A percentile compares a stretch with the other conserved stretches of the same genome.
Conservation (phyloP, 108 stramenopile species). For the Conticribra weissflogii region DNA sequence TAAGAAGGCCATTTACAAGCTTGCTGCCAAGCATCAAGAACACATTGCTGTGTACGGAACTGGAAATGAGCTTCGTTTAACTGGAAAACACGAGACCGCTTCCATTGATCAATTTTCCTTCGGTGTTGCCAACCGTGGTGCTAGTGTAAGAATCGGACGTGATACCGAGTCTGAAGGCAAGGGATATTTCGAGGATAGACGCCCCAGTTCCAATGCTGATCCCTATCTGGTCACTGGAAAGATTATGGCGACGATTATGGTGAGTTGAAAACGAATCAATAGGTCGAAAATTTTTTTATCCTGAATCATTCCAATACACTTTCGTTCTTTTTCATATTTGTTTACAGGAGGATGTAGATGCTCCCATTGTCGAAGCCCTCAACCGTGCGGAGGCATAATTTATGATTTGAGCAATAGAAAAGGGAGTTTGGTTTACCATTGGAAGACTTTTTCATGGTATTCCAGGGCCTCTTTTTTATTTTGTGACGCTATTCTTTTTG, state of each 20-base stretch:
- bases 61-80: slow-evolving; percentile 96
- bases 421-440: neutral
- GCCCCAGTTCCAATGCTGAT: slow-evolving; percentile 97
- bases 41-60: slow-evolving; percentile 98
- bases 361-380: slow-evolving; percentile 24
- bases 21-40: slow-evolving; percentile 92
- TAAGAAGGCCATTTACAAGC: slow-evolving; percentile 96
- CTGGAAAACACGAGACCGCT: slow-evolving; percentile 96
- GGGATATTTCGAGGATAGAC: slow-evolving; percentile 99
- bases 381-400: slow-evolving; percentile 22
- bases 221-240: slow-evolving; percentile 97
- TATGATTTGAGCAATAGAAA: neutral
- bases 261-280: too few species aligned
- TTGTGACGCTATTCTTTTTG: too few species aligned
- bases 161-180: slow-evolving; percentile 88
- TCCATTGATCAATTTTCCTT: slow-evolving; percentile 90
- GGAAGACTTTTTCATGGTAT: neutral
- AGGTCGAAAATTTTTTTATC: too few species aligned
- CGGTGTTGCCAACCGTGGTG: slow-evolving; percentile 98
- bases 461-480: too few species aligned
- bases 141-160: slow-evolving; percentile 94
- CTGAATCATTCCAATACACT: neutral
- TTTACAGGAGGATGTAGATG: slow-evolving; percentile 29
- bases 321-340: neutral
- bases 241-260: slow-evolving; percentile 95